Percentiles rank a stretch among this genome's conserved stretches.
Evolutionary conservation across 1,284 basidiomycete species (phyloP).

Genomic region (Rhodotorula sp.): DNA sequence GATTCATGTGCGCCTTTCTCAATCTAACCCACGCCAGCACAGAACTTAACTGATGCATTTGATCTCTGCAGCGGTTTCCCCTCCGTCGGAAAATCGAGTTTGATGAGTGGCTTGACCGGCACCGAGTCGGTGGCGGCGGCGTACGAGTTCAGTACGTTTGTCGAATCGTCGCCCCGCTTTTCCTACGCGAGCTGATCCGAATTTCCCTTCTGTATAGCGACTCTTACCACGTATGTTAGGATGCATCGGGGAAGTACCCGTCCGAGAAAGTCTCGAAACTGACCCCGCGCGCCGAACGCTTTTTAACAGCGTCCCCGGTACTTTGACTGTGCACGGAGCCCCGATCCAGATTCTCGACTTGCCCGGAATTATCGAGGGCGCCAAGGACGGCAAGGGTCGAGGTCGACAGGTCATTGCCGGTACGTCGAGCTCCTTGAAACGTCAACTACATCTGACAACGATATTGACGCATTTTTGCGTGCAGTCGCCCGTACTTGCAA

Average conservation of each 20-base stretch:
- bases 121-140: conserved; percentile 97
- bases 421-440: conserved; percentile 50
- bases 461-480: conserved; percentile 15
- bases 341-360: conserved; percentile 63
- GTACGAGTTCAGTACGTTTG: conserved; percentile 57
- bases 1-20: conserved; percentile 71
- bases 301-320: conserved; percentile 74
- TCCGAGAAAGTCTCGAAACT: not conserved
- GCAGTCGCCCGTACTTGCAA: conserved; percentile 94
- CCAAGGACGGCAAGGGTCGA: conserved; percentile 95
- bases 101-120: conserved; percentile 97
- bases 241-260: too few species aligned
- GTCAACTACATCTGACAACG: not conserved
- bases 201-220: conserved; percentile 49
- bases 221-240: conserved; percentile 47
- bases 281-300: not conserved
- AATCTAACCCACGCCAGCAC: not conserved
- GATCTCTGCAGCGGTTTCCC: conserved; percentile 53
- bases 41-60: not conserved
- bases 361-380: conserved; percentile 96
- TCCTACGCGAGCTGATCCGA: not conserved
- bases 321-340: conserved; percentile 89
- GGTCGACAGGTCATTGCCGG: conserved; percentile 92
- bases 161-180: not conserved
- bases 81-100: conserved; percentile 70